These are phyloP conservation scores for Oryza rufipogon DNA, from an alignment of 176 grass and related monocot species.

Conservation along the genomic window DNA sequence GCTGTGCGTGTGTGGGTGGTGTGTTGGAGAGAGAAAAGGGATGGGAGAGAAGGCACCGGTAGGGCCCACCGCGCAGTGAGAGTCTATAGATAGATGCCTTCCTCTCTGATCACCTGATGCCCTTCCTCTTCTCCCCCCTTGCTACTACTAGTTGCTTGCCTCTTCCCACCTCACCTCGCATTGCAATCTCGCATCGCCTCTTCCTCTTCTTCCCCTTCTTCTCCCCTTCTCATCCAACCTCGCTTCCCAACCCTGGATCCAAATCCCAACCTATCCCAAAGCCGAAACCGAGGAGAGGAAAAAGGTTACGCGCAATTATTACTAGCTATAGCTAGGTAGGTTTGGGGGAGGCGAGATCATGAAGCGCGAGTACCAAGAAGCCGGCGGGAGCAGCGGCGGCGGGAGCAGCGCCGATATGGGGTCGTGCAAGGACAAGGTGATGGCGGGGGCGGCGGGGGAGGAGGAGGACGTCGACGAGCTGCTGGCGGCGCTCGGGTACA, in stretches of 20 bases:
- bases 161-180: background rate
- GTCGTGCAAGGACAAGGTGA: constrained; percentile 48
- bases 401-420: constrained; percentile 13
- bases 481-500: constrained; percentile 90
- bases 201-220: background rate
- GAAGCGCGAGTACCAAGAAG: constrained; percentile 86
- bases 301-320: constrained; percentile 38
- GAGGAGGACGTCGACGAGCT: constrained; percentile 88
- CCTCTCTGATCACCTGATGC: constrained; percentile 45
- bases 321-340: constrained; percentile 15
- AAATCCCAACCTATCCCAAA: constrained; percentile 54
- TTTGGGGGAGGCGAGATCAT: constrained; percentile 29
- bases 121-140: background rate
- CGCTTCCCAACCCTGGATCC: constrained; percentile 46
- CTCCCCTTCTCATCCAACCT: background rate
- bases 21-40: constrained; percentile 21
- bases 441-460: constrained; percentile 28
- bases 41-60: background rate
- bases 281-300: constrained; percentile 38
- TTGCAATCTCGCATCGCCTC: background rate
- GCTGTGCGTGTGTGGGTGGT: constrained; percentile 40
- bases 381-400: constrained; percentile 39
- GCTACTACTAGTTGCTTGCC: constrained; percentile 2
- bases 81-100: constrained; percentile 52
- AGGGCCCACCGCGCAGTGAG: constrained; percentile 23